Conservation (phyloP, 345 rosid genomes). For the Brassica napus region Da-Ae NC_063439.1:6347501-6348000, state of each 20-base stretch:
- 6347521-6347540: too few relatives aligned
- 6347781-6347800: background rate
- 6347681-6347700: background rate
- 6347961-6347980: background rate
- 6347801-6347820: background rate
- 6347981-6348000: background rate
- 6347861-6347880: slow-evolving; percentile 15
- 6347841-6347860: slow-evolving; percentile 13
- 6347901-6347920: slow-evolving; percentile 18
- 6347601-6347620: background rate
- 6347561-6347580: background rate
- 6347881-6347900: background rate
- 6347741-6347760: slow-evolving; percentile 9
- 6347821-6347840: slow-evolving; percentile 26
- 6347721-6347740: background rate
- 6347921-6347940: background rate
- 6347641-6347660: background rate
- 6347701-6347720: background rate
- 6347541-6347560: background rate
- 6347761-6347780: slow-evolving; percentile 6
- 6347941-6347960: background rate
- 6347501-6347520: background rate
- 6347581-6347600: background rate
- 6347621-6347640: background rate
- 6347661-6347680: too few relatives aligned